These are phyloP conservation scores for Xylaria sp. DNA, from an alignment of 2,329 filamentous ascomycete genomes.

Conservation along the genomic window DNA sequence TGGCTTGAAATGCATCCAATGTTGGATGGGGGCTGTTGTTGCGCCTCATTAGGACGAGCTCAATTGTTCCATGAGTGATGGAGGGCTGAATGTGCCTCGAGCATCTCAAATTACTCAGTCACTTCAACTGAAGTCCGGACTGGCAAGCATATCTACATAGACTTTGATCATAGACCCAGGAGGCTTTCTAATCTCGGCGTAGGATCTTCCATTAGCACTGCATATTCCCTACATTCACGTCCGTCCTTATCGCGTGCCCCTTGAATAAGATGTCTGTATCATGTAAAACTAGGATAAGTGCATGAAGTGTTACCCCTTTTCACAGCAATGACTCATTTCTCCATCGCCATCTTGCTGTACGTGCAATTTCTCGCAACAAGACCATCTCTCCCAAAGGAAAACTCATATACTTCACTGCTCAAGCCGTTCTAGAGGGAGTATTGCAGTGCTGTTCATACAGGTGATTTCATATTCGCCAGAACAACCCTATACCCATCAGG, in stretches of 20 bases:
- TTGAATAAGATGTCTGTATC: not conserved
- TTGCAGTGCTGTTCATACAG: slow-evolving; percentile 24
- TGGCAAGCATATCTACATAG: not conserved
- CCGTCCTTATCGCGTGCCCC: not conserved
- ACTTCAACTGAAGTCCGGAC: not conserved
- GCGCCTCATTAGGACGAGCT: not conserved
- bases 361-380: not conserved
- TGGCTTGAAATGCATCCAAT: not conserved
- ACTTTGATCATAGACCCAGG: not conserved
- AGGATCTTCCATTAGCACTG: not conserved
- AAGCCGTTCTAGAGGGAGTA: too few relatives aligned
- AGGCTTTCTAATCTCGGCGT: not conserved
- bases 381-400: not conserved
- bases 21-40: not conserved
- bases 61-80: not conserved
- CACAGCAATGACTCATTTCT: not conserved
- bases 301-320: not conserved
- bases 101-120: not conserved
- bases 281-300: not conserved
- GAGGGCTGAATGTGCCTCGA: not conserved
- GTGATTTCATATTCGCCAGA: slow-evolving; percentile 37
- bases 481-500: slow-evolving; percentile 38
- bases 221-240: not conserved
- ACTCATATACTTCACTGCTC: not conserved
- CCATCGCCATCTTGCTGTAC: not conserved